Conservation (phyloP, 2,329 filamentous ascomycete genomes). For the Tolypocladium paradoxum region DNA sequence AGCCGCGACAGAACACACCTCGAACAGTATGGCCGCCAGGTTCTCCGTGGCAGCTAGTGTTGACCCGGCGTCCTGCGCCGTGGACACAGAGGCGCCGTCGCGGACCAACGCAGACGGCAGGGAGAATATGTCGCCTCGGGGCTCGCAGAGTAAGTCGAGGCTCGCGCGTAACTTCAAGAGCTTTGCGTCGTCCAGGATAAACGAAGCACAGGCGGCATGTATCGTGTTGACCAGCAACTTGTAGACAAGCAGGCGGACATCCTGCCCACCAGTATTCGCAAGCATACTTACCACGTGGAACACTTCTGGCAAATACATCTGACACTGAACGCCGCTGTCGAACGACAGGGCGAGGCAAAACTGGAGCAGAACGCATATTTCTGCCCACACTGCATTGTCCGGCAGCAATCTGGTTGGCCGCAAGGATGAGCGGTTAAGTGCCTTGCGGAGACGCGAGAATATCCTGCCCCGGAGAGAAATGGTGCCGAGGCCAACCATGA, state of each 20-base stretch:
- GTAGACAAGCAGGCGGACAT: conserved; percentile 49
- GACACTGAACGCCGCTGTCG: conserved; percentile 55
- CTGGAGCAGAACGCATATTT: conserved; percentile 56
- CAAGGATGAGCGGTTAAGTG: conserved; percentile 54
- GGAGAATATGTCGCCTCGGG: conserved; percentile 47
- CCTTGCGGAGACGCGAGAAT: conserved; percentile 54
- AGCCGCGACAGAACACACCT: conserved; percentile 52
- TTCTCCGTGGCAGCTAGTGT: conserved; percentile 48
- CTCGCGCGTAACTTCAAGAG: conserved; percentile 44
- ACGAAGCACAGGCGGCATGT: conserved; percentile 57
- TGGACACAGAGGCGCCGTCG: conserved; percentile 44
- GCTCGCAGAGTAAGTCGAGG: conserved; percentile 49
- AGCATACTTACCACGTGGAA: conserved; percentile 64
- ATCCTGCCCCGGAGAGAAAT: conserved; percentile 55
- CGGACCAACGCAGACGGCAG: conserved; percentile 32
- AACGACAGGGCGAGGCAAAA: conserved; percentile 59
- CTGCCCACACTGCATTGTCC: conserved; percentile 59
- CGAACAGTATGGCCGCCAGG: conserved; percentile 50
- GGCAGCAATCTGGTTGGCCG: conserved; percentile 54
- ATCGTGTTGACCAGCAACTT: conserved; percentile 55
- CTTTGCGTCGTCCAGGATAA: conserved; percentile 48
- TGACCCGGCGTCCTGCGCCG: conserved; percentile 40
- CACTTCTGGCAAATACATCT: conserved; percentile 57
- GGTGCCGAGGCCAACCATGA: conserved; percentile 52
- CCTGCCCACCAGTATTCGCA: conserved; percentile 50